phyloP scores from a whole-genome alignment of 1,139 yeast species.

The Geotrichum histeridarum region DNA sequence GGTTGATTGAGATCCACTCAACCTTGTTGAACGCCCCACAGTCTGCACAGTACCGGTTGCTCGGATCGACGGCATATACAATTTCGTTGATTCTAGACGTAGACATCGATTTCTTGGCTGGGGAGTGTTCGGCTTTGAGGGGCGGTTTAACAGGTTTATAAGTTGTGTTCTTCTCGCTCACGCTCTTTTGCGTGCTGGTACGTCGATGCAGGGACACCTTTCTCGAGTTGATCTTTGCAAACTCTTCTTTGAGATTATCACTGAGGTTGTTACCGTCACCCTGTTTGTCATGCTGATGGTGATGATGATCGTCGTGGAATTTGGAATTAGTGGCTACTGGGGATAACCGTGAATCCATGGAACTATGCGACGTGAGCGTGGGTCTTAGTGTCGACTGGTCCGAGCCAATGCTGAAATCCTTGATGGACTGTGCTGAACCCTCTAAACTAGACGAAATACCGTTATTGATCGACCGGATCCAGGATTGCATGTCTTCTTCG shows the following conservation, averaged over 20 bases:
- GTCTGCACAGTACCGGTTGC: constrained; percentile 70
- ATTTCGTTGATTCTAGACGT: constrained; percentile 18
- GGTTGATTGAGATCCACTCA: constrained; percentile 84
- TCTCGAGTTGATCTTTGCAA: constrained; percentile 15
- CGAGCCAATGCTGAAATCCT: constrained; percentile 1
- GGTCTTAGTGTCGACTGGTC: constrained; percentile 8
- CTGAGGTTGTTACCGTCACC: constrained; percentile 4
- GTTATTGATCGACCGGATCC: constrained; percentile 55
- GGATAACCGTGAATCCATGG: constrained; percentile 3
- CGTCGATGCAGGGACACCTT: constrained; percentile 16
- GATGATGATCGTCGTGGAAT: constrained; percentile 1
- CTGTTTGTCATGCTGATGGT: not conserved
- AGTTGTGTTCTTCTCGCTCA: not conserved
- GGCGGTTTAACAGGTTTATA: constrained; percentile 8
- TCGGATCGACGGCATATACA: constrained; percentile 39
- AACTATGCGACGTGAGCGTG: not conserved
- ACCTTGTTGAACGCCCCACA: constrained; percentile 61
- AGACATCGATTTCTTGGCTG: not conserved
- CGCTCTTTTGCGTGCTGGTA: constrained; percentile 11
- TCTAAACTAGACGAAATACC: constrained; percentile 35
- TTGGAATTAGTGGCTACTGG: constrained; percentile 3
- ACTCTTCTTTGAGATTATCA: constrained; percentile 14
- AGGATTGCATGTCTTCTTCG: constrained; percentile 60
- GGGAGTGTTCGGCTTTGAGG: not conserved
- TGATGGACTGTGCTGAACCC: constrained; percentile 11